Conservation (phyloP, 306 rosid species). For the Cucurbita moschata region DNA sequence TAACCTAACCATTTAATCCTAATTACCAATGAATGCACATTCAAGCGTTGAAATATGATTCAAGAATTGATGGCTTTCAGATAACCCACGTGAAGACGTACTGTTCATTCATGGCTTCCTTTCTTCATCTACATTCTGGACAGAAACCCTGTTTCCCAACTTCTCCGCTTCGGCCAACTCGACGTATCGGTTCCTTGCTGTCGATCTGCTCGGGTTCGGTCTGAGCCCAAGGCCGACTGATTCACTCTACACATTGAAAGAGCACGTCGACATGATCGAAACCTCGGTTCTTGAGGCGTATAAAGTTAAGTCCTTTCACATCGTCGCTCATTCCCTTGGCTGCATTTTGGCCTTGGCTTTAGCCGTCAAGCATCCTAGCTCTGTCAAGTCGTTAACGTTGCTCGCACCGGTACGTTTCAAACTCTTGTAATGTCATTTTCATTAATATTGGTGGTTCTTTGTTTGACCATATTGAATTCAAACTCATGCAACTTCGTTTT, state of each 20-base stretch:
- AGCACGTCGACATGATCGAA: conserved; percentile 81
- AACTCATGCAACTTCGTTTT: neutral
- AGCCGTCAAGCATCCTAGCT: conserved; percentile 55
- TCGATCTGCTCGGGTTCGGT: conserved; percentile 87
- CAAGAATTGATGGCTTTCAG: conserved; percentile 9
- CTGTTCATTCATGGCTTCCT: conserved; percentile 89
- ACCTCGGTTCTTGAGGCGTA: conserved; percentile 55
- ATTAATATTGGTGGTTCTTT: neutral
- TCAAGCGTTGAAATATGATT: neutral
- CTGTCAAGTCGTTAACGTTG: conserved; percentile 69
- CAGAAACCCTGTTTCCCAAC: conserved; percentile 78
- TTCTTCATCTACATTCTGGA: conserved; percentile 84
- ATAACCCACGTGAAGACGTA: conserved; percentile 38
- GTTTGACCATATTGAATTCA: neutral
- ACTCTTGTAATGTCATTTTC: neutral
- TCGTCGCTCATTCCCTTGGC: conserved; percentile 91
- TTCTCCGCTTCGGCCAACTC: conserved; percentile 36
- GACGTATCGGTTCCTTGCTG: conserved; percentile 53
- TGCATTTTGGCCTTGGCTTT: conserved; percentile 83
- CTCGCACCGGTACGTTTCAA: conserved; percentile 62
- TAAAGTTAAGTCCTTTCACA: conserved; percentile 65
- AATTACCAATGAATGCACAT: neutral
- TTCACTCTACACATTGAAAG: conserved; percentile 66
- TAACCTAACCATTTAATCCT: neutral
- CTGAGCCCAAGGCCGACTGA: conserved; percentile 83